Percentiles rank a stretch among this genome's conserved stretches.
phyloP scores from a whole-genome alignment of 2,329 filamentous ascomycete genomes.

The Monosporascus sp. region DNA sequence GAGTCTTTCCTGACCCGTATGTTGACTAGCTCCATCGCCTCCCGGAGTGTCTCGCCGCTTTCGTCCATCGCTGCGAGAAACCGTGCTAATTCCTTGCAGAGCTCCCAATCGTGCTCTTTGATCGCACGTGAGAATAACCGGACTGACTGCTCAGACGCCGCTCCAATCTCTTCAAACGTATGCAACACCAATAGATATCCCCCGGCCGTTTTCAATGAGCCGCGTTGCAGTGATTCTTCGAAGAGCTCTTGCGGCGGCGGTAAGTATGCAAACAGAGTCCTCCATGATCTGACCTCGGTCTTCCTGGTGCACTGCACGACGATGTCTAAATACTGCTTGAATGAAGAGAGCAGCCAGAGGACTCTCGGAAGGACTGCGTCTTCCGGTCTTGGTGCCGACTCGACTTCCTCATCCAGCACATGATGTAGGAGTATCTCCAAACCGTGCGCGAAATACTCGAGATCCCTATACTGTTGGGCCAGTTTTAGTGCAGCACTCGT shows the following conservation, averaged over 20 bases:
- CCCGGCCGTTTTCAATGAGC: constrained; percentile 87
- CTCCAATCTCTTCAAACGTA: constrained; percentile 65
- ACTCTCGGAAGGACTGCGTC: constrained; percentile 60
- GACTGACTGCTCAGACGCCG: constrained; percentile 71
- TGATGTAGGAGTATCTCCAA: constrained; percentile 89
- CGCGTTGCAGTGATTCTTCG: constrained; percentile 80
- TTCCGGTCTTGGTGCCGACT: constrained; percentile 58
- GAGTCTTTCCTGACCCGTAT: constrained; percentile 29
- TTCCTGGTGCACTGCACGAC: constrained; percentile 96
- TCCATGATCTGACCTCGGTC: constrained; percentile 92
- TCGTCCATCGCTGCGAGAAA: constrained; percentile 92
- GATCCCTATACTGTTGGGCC: constrained; percentile 76
- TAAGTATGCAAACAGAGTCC: constrained; percentile 84
- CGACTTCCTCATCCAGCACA: constrained; percentile 91
- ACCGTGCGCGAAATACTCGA: constrained; percentile 90
- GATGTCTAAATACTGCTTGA: constrained; percentile 86
- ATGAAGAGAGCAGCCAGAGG: constrained; percentile 61
- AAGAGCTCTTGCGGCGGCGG: constrained; percentile 89
- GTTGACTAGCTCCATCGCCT: constrained; percentile 62
- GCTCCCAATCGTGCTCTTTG: constrained; percentile 82
- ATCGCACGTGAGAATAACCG: constrained; percentile 77
- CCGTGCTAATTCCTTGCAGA: constrained; percentile 91
- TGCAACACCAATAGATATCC: constrained; percentile 95
- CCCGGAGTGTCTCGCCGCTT: constrained; percentile 70
- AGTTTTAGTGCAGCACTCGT: constrained; percentile 76